Percentiles rank a stretch among this genome's conserved stretches.
These are phyloP conservation scores for Citrullus colocynthis DNA, from an alignment of 306 rosid species.

Conservation along the genomic window DNA sequence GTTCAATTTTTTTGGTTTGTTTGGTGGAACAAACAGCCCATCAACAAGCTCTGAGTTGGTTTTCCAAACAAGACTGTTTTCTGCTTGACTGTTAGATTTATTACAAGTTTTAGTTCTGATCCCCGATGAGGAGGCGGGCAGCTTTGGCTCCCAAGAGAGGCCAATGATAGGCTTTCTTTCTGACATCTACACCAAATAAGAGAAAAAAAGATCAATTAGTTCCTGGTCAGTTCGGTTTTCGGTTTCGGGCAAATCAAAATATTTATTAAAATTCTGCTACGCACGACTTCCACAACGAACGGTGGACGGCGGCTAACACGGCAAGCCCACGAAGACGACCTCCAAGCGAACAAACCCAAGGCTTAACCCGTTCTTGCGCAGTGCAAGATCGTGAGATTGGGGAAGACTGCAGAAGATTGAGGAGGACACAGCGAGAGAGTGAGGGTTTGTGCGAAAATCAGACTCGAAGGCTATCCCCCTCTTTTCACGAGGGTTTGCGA, in stretches of 20 bases:
- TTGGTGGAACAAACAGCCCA: constrained; percentile 73
- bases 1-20: constrained; percentile 45
- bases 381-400: background rate
- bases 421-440: background rate
- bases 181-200: constrained; percentile 21
- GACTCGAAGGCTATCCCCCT: no score
- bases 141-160: constrained; percentile 66
- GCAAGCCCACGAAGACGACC: background rate
- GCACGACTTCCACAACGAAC: background rate
- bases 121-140: constrained; percentile 29
- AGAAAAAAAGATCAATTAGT: background rate
- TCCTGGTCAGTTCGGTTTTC: no score
- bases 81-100: constrained; percentile 21
- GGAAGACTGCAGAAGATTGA: background rate
- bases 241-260: no score
- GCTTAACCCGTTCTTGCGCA: background rate
- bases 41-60: constrained; percentile 53
- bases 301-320: background rate
- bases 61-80: constrained; percentile 39
- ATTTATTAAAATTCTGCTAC: background rate
- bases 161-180: constrained; percentile 42
- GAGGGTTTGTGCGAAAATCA: background rate
- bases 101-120: constrained; percentile 7
- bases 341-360: background rate
- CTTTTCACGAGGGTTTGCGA: no score